A percentile compares a stretch with the other conserved stretches of the same genome.
Evolutionary conservation across 495 filamentous ascomycete species (phyloP).

Genomic region (Penicillium argentinense): DNA sequence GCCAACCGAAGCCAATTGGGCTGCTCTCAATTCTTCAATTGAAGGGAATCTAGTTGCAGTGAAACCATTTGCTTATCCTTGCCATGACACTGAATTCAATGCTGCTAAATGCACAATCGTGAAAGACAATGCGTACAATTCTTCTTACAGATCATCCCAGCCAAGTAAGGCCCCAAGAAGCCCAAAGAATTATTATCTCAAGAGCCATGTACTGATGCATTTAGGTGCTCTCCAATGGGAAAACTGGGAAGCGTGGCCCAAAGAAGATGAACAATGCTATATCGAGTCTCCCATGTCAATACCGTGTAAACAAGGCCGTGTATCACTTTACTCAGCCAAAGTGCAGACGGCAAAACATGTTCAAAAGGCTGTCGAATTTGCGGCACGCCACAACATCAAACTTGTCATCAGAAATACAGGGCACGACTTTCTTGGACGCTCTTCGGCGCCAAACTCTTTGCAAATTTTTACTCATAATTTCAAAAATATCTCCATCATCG

Average conservation of each 20-base stretch:
- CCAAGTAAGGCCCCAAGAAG: no score
- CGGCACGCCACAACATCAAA: conserved; percentile 34
- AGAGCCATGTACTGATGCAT: no score
- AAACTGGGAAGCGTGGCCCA: conserved; percentile 51
- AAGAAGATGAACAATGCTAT: conserved; percentile 54
- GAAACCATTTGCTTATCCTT: background rate
- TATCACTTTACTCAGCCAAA: conserved; percentile 39
- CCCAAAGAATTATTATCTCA: no score
- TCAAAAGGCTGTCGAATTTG: conserved; percentile 36
- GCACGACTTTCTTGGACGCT: conserved; percentile 52
- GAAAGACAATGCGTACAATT: background rate
- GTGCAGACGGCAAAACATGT: conserved; percentile 29
- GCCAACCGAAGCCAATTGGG: background rate
- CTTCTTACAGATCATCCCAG: background rate
- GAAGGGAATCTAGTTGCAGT: background rate
- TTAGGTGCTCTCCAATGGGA: conserved; percentile 45
- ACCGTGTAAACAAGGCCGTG: conserved; percentile 28
- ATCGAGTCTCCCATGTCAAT: conserved; percentile 43
- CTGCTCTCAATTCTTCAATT: background rate
- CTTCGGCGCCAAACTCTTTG: conserved; percentile 49
- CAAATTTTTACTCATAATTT: conserved; percentile 54
- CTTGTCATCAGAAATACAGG: conserved; percentile 59
- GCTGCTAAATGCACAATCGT: background rate
- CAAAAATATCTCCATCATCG: conserved; percentile 35
- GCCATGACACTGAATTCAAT: background rate